phyloP scores from a whole-genome alignment of 306 rosid species.

The Albizia julibrissin region DNA sequence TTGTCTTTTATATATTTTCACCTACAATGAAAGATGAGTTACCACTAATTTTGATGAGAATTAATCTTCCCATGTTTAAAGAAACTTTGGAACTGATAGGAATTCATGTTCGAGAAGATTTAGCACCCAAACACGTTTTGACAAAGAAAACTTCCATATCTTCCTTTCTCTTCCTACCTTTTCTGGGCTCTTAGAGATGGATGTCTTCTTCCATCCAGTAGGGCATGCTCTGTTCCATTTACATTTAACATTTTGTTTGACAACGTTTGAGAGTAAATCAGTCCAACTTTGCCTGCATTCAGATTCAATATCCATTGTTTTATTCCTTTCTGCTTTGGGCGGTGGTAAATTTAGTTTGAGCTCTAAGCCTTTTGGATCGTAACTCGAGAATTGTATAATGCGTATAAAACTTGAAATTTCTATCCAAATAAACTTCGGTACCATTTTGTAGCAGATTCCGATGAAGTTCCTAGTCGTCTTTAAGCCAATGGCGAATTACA shows the following conservation, averaged over 20 bases:
- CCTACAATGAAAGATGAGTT: too few relatives aligned
- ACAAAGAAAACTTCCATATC: too few relatives aligned
- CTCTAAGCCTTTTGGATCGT: not conserved
- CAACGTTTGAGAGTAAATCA: not conserved
- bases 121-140: too few relatives aligned
- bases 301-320: not conserved
- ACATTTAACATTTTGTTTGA: not conserved
- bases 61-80: too few relatives aligned
- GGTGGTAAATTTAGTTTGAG: not conserved
- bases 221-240: conserved; percentile 25
- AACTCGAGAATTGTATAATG: not conserved
- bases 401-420: not conserved
- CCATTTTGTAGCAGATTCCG: conserved; percentile 1
- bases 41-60: too few relatives aligned
- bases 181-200: conserved; percentile 74
- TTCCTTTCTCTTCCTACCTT: too few relatives aligned
- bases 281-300: not conserved
- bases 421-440: not conserved
- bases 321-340: not conserved
- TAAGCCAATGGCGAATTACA: conserved; percentile 63
- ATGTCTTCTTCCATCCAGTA: conserved; percentile 51
- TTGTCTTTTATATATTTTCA: too few relatives aligned
- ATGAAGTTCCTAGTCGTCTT: conserved; percentile 42
- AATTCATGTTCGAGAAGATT: too few relatives aligned
- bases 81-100: too few relatives aligned